These are phyloP conservation scores for Taiwanofungus camphoratus DNA, from an alignment of 1,284 basidiomycete genomes.

Conservation along the genomic window DNA sequence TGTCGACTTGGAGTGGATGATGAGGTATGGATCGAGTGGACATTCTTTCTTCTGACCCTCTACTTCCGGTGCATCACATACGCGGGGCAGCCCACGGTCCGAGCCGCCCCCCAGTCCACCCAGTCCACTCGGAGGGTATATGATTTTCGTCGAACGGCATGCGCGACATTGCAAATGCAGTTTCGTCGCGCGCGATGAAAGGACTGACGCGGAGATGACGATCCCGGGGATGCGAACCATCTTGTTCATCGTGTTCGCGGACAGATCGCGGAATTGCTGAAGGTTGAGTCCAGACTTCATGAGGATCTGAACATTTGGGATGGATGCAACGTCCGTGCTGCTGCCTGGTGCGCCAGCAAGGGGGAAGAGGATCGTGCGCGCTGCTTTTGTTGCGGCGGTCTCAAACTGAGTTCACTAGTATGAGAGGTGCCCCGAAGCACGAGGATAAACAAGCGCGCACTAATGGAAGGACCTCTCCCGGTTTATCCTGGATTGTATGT, in stretches of 20 bases:
- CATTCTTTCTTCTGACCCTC: conserved; percentile 88
- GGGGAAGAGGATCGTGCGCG: conserved; percentile 77
- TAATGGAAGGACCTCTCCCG: conserved; percentile 85
- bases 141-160: conserved; percentile 78
- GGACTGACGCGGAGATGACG: conserved; percentile 93
- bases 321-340: conserved; percentile 51
- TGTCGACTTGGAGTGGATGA: conserved; percentile 90
- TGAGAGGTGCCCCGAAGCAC: not conserved
- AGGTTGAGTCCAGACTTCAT: conserved; percentile 87
- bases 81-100: conserved; percentile 76
- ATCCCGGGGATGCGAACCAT: conserved; percentile 97
- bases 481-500: conserved; percentile 84
- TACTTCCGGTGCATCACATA: conserved; percentile 73
- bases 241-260: conserved; percentile 91
- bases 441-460: conserved; percentile 38
- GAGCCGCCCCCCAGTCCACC: conserved; percentile 82
- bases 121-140: conserved; percentile 80
- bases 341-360: conserved; percentile 47
- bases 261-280: conserved; percentile 90
- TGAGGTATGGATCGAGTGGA: conserved; percentile 93
- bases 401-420: conserved; percentile 61
- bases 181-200: conserved; percentile 90
- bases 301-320: conserved; percentile 87
- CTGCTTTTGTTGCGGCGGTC: conserved; percentile 78
- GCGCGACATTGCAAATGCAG: conserved; percentile 91